Base-by-base conservation (phyloP, 441 rosid species). In the Populus hybrid region DNA sequence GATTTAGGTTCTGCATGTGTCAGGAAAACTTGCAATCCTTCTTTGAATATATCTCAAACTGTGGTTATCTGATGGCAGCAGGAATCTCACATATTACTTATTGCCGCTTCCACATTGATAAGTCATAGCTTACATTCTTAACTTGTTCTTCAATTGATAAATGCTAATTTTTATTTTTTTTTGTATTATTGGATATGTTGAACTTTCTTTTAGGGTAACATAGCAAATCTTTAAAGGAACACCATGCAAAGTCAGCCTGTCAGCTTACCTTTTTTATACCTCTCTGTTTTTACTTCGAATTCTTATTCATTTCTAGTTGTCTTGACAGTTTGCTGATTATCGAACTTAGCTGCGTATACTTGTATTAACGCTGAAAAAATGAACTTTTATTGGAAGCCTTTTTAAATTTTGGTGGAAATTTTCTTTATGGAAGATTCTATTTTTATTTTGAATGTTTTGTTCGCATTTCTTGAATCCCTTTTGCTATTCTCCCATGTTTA, bases 91-190 rank as follows among this genome's bases (percentile, higher is more conserved):
- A 4, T 8, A 42, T 77, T 28, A 10, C 72, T 78, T 12, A 35
- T 6, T 21, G 69, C 70, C 32, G 35, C 46, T 59, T 9, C 28
- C 24, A 54, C 34, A 36, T 65, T 70, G 78, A 59, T 57, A 57
- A 21, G 42, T 69, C 20, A 36, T 78, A 32, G 35, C 66, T 38
- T 66, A 66, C 77, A 80, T 73, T 79, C 79, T 70, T 78, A 74
- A 74, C 72, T 76, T 78, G 79, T 79, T 82, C 32, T 73, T 74
- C 46, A 66, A 69, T 75, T 76, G 80, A 69, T 79, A 67, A 76
- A 64, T 85, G 75, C 50, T 69, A 57, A 72, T 50, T 35, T 28
- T 28, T 26, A 24, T 32, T 34, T 34, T 32, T 34, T 32, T 63
- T 76, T 73, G 73, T 32, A 75, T 46, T 46, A 76, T 76, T 67